phyloP scores from a whole-genome alignment of 83 land plant species.

The Thuja plicata region DNA sequence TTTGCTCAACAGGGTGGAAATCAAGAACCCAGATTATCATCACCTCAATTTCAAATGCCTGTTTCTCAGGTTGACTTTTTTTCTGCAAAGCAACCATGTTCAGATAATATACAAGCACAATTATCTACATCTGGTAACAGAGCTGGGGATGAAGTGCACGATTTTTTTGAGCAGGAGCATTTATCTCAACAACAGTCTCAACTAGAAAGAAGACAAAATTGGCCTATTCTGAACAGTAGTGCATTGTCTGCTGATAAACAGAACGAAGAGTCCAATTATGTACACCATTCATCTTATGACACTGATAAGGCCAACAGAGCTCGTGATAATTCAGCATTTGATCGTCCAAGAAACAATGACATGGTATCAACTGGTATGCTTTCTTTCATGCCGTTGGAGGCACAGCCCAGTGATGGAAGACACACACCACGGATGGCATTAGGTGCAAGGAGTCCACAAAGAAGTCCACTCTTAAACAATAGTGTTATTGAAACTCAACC shows the following conservation, averaged over 20 bases:
- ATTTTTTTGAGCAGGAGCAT: constrained; percentile 17
- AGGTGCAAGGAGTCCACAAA: constrained; percentile 11
- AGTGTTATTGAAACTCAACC: not conserved
- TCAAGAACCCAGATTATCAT: not conserved
- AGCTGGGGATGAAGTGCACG: constrained; percentile 13
- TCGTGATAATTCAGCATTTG: not conserved
- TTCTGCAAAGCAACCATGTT: constrained; percentile 5
- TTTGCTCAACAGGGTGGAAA: not conserved
- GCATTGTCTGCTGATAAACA: not conserved
- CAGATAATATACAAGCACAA: constrained; percentile 8
- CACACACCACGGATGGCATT: constrained; percentile 5
- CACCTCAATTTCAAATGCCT: constrained; percentile 15
- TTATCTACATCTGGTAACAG: constrained; percentile 13
- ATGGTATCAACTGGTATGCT: not conserved
- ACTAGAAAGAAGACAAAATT: constrained; percentile 5
- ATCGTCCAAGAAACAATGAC: not conserved
- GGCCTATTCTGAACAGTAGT: constrained; percentile 6
- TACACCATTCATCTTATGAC: constrained; percentile 8
- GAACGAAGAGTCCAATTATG: not conserved
- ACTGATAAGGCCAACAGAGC: constrained; percentile 6
- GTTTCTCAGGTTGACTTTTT: constrained; percentile 12
- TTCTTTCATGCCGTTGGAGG: constrained; percentile 2
- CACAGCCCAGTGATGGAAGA: constrained; percentile 4
- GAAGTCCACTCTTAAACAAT: not conserved
- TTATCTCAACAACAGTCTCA: constrained; percentile 10